phyloP scores from a whole-genome alignment of 2,329 filamentous ascomycete species.

The Sclerotiophoma versabilis region DNA sequence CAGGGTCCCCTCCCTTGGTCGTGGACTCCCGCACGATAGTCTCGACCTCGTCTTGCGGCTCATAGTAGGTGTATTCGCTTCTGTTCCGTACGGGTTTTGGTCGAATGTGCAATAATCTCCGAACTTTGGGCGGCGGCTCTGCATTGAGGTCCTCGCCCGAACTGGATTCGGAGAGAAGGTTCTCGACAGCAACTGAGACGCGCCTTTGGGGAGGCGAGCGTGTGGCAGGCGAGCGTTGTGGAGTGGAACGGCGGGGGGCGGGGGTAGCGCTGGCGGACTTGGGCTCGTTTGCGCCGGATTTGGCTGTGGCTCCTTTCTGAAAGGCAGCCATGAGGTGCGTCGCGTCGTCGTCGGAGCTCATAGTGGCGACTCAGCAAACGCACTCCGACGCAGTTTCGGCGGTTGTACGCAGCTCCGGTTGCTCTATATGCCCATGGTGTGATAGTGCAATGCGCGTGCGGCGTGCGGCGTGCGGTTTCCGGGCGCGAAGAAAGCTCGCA shows the following conservation, averaged over 20 bases:
- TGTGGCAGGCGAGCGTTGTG: background rate
- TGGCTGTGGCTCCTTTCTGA: slow-evolving; percentile 13
- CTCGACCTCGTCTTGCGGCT: slow-evolving; percentile 46
- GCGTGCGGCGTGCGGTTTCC: background rate
- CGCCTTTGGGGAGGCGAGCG: slow-evolving; percentile 1
- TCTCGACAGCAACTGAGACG: slow-evolving; percentile 22
- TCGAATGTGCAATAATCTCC: slow-evolving; percentile 34
- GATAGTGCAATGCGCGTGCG: background rate
- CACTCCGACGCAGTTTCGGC: background rate
- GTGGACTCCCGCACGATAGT: slow-evolving; percentile 50
- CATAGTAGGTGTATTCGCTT: slow-evolving; percentile 45
- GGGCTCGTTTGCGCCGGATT: background rate
- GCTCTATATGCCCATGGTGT: background rate
- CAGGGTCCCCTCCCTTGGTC: slow-evolving; percentile 40
- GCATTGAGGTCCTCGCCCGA: slow-evolving; percentile 11
- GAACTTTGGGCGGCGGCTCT: slow-evolving; percentile 6
- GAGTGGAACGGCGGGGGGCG: background rate
- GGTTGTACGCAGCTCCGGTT: background rate
- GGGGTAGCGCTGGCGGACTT: background rate
- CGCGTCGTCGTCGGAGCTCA: slow-evolving; percentile 39
- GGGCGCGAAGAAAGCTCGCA: background rate
- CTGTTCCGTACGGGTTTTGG: slow-evolving; percentile 33
- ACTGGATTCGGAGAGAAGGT: slow-evolving; percentile 24
- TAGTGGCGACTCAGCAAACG: slow-evolving; percentile 1
- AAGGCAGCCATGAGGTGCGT: slow-evolving; percentile 40